phyloP scores from a whole-genome alignment of 768 basidiomycete species.

The Asterophora lycoperdoides region DNA sequence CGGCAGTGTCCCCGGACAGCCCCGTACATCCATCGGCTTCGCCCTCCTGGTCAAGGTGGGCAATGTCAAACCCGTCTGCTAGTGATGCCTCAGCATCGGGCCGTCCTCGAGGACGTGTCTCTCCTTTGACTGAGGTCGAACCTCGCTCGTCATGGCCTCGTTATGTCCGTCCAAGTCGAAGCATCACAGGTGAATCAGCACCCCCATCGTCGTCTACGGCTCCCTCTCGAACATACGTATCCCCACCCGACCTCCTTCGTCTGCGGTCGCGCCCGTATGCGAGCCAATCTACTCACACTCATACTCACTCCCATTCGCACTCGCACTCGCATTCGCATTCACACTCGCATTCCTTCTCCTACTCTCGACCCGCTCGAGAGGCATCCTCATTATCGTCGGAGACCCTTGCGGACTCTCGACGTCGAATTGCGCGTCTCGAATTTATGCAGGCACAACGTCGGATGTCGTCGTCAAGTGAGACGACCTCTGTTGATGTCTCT shows the following conservation, averaged over 20 bases:
- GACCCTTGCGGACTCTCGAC: slow-evolving; percentile 39
- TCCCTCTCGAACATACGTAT: neutral
- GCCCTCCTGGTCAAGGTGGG: neutral
- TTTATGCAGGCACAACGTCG: slow-evolving; percentile 22
- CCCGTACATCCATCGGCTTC: neutral
- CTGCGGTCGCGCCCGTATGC: slow-evolving; percentile 12
- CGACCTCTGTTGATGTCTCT: neutral
- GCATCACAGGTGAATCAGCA: neutral
- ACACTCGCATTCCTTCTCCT: slow-evolving; percentile 26
- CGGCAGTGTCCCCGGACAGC: neutral
- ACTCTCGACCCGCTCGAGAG: slow-evolving; percentile 17
- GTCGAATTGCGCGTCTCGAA: slow-evolving; percentile 33
- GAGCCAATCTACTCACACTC: slow-evolving; percentile 4
- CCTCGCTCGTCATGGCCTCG: too few species aligned
- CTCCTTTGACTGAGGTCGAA: too few species aligned
- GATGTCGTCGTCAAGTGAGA: neutral
- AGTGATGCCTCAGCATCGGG: neutral
- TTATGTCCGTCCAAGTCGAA: neutral
- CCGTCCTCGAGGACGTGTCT: neutral
- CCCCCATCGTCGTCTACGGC: neutral
- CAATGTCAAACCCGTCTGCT: neutral
- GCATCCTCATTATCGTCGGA: slow-evolving; percentile 35
- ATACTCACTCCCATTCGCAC: slow-evolving; percentile 4
- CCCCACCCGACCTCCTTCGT: neutral
- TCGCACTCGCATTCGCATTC: slow-evolving; percentile 21